Evolutionary conservation across 192 early-diverging fungal genomes (phyloP), one percentile per base, ranked within the genome.

Genomic region (Gryganskiella cystojenkinii): DNA sequence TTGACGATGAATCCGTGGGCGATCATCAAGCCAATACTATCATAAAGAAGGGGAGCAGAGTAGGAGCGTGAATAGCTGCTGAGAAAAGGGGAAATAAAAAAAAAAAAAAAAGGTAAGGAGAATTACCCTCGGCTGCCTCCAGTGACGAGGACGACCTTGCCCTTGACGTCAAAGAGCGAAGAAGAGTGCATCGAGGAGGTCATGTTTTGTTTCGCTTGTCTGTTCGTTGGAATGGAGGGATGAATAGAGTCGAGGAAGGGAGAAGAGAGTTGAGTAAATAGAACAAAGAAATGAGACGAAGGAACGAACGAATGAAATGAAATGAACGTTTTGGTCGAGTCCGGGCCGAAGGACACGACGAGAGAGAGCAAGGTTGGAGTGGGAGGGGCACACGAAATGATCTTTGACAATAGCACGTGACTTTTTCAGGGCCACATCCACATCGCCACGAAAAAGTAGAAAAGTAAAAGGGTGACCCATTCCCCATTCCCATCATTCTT

Each of bases 111-210:
- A 17, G 11, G 30, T 3, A 24, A 15, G 25, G 3, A 33, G 5
- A 3, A 8, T 22, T 78, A 78, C 40, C 88, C 89, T 57, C 87
- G 83, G 50, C 86, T 86, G 64, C 92, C 92, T 55, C 94, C 94
- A 34, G 93, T 96, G 43, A 96, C 84, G 40, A 96, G 83, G 25
- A 91, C 93, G 33, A 93, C 89, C 80, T 96, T 95, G 81, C 86
- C 89, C 63, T 90, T 86, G 55, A 94, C 89, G 11, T 81, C 86
- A 71, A 88, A 92, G 33, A 89, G 85, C 5, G 72, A 72, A 52
- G 89, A 80, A 40, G 78, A 46, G 54, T 89, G 85, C 86, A 91
- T 88, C 44, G 79, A 78, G 20, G 74, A 78, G 61, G 69, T 69
- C 43, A 47, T 60, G n/a, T n/a, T n/a, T n/a, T n/a, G n/a, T n/a